phyloP scores from a whole-genome alignment of 441 rosid species.

The Theobroma grandiflorum region DNA sequence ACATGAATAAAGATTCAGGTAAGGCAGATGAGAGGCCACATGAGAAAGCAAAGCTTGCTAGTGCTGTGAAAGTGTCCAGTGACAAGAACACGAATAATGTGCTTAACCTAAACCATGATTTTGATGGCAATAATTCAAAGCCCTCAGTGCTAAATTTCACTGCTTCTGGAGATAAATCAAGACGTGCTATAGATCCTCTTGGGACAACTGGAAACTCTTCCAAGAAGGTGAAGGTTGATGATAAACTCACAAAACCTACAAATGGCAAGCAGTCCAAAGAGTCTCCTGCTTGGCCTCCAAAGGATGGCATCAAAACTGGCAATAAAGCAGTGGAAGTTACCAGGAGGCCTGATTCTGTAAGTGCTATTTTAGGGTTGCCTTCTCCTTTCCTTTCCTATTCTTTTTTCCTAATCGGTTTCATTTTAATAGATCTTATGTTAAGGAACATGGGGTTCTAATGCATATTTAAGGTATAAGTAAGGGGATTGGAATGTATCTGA shows the following conservation, averaged over 20 bases:
- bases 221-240: conserved; percentile 48
- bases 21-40: conserved; percentile 46
- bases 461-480: neutral
- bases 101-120: conserved; percentile 37
- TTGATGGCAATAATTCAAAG: conserved; percentile 29
- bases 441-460: neutral
- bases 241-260: conserved; percentile 33
- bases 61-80: conserved; percentile 28
- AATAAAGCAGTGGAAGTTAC: conserved; percentile 47
- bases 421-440: neutral
- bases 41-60: conserved; percentile 55
- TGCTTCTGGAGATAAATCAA: conserved; percentile 42
- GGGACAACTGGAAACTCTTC: conserved; percentile 33
- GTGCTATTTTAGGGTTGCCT: conserved; percentile 38
- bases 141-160: conserved; percentile 15
- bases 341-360: conserved; percentile 63
- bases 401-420: neutral
- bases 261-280: conserved; percentile 40
- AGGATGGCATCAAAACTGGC: conserved; percentile 35
- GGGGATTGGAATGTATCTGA: neutral
- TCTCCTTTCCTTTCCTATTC: neutral
- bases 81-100: conserved; percentile 36
- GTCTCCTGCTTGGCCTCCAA: conserved; percentile 32
- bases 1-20: conserved; percentile 23
- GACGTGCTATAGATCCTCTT: conserved; percentile 28